Percentiles rank a stretch among this genome's conserved stretches.
These are phyloP conservation scores for Kurtzmaniella natalensis DNA, from an alignment of 1,139 yeast species.

Conservation along the genomic window DNA sequence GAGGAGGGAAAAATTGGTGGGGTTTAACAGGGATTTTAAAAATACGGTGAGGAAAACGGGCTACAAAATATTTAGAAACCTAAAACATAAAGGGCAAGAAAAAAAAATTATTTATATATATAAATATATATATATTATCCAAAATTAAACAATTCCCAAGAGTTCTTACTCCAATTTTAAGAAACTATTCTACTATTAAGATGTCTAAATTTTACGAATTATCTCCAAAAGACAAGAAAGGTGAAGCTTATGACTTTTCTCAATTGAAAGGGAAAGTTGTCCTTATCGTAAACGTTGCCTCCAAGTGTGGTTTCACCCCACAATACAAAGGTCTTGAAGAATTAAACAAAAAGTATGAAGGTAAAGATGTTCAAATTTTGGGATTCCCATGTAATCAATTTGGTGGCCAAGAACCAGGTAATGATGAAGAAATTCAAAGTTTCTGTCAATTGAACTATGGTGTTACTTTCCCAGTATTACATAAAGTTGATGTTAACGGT, in stretches of 20 bases:
- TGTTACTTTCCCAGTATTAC: constrained; percentile 84
- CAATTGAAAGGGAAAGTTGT: constrained; percentile 87
- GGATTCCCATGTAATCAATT: constrained; percentile 92
- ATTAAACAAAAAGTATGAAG: constrained; percentile 73
- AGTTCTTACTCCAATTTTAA: too few relatives aligned
- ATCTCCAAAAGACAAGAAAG: constrained; percentile 38
- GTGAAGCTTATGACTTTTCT: constrained; percentile 61
- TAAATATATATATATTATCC: too few relatives aligned
- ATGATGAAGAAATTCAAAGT: constrained; percentile 33
- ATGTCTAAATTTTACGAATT: constrained; percentile 42
- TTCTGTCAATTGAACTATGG: constrained; percentile 40
- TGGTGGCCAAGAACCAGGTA: constrained; percentile 44
- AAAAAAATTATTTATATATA: too few relatives aligned
- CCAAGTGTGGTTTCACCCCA: constrained; percentile 86
- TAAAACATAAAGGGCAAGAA: too few relatives aligned
- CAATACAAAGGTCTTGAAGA: constrained; percentile 77
- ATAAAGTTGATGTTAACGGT: constrained; percentile 90
- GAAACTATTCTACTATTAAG: too few relatives aligned
- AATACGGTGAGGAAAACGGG: too few relatives aligned
- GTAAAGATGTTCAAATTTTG: constrained; percentile 68
- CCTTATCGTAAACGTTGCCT: constrained; percentile 87
- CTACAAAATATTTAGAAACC: too few relatives aligned
- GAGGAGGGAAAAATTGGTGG: too few relatives aligned
- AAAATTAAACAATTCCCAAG: too few relatives aligned
- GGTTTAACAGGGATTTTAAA: too few relatives aligned